Evolutionary conservation across 441 rosid genomes (phyloP), one percentile per base, ranked within the genome.

Genomic region (Iberis amara): DNA sequence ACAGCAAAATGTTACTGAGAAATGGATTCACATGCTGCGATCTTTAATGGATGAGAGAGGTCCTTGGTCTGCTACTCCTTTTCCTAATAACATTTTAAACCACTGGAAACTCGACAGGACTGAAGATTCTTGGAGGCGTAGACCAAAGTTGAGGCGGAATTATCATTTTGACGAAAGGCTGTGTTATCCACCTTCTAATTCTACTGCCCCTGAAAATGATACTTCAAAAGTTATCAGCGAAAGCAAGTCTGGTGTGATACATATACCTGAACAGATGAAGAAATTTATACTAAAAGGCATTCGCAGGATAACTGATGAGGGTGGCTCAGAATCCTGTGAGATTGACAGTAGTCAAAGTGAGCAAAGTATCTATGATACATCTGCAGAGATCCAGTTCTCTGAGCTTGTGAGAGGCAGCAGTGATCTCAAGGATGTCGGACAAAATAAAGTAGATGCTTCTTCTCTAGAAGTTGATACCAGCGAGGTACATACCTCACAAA

Each of bases 61-160:
- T 59, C 96, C 99, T 26, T 94, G 99, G 99, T 94, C 97, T 55
- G 95, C 97, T 39, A 78, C 80, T 78, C 91, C 91, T 52, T 94
- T 94, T 79, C 99, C 97, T 55, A 85, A 83, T 75, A 73, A 64
- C 64, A 70, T 79, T 59, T 56, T 78, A 48, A 74, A 59, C 40
- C 94, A 80, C 62, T 94, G 97, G 99, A 94, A 94, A 75, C 94
- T 86, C 62, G 97, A 94, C 81, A 85, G 89, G 82, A 85, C 97
- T 15, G 99, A 94, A 77, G 99, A 89, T 82, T 57, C 81, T 54
- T 85, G 97, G 99, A 80, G 97, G 48, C 88, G 99, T 52, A 80
- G 99, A 64, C 95, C 79, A 63, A 94, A 89, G 79, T 80, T 89
- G 72, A 82, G 95, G 65, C 84, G 73, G 62, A 94, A 85, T 73